These are phyloP conservation scores for Eucalyptus pauciflora DNA, from an alignment of 345 rosid genomes.

Conservation along the genomic window DNA sequence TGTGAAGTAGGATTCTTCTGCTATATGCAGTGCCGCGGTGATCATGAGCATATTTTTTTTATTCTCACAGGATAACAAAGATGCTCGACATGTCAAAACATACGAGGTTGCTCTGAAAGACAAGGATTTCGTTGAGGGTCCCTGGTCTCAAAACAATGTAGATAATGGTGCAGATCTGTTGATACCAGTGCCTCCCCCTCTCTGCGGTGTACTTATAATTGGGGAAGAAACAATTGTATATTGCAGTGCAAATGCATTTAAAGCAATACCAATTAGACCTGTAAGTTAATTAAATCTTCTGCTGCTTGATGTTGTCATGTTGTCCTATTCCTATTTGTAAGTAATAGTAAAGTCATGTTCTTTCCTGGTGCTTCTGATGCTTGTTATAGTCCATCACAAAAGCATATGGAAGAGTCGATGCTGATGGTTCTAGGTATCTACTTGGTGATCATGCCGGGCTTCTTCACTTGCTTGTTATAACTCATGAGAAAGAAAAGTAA, in stretches of 20 bases:
- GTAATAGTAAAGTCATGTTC: background rate
- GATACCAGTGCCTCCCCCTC: constrained; percentile 93
- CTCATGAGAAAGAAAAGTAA: constrained; percentile 89
- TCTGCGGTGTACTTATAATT: constrained; percentile 96
- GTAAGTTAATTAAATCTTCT: constrained; percentile 24
- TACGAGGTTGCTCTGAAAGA: constrained; percentile 92
- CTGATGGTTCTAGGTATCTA: constrained; percentile 91
- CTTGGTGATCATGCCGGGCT: constrained; percentile 92
- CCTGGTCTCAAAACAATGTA: constrained; percentile 93
- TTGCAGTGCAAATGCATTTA: constrained; percentile 80
- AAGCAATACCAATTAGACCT: constrained; percentile 75
- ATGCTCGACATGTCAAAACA: constrained; percentile 94
- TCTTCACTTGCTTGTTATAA: constrained; percentile 80
- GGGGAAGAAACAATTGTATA: constrained; percentile 94
- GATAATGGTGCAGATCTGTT: constrained; percentile 89
- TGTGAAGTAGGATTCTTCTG: background rate
- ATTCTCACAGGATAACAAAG: constrained; percentile 78
- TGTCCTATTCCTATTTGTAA: background rate
- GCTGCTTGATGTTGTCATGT: background rate
- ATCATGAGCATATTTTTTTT: background rate
- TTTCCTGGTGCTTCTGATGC: background rate
- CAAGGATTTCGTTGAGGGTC: constrained; percentile 95
- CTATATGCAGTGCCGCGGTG: background rate
- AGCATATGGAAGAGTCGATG: constrained; percentile 95
- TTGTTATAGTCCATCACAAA: constrained; percentile 59